phyloP scores from a whole-genome alignment of 2,329 filamentous ascomycete genomes.

The Fusarium decemcellulare region DNA sequence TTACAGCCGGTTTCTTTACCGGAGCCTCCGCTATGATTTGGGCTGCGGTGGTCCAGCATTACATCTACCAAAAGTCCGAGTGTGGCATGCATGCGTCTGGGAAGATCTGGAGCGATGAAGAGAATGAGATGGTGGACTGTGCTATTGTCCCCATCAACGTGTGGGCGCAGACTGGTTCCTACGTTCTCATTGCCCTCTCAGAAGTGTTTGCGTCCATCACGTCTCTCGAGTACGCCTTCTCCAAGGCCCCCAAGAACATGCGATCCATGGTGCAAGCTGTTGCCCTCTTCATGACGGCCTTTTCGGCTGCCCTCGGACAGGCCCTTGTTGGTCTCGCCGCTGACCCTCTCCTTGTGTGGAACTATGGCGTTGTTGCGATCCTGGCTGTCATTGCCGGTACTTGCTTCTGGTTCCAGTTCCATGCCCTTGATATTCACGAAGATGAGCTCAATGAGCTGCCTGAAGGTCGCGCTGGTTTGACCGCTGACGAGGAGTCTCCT shows the following conservation, averaged over 20 bases:
- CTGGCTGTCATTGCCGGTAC: constrained; percentile 73
- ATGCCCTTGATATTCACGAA: constrained; percentile 73
- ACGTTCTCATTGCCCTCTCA: constrained; percentile 63
- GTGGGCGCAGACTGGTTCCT: constrained; percentile 68
- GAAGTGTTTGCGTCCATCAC: constrained; percentile 67
- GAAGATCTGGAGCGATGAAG: constrained; percentile 34
- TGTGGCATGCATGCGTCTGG: constrained; percentile 65
- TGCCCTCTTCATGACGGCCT: constrained; percentile 77
- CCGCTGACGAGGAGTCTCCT: constrained; percentile 39
- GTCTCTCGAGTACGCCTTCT: constrained; percentile 81
- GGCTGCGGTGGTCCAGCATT: constrained; percentile 68
- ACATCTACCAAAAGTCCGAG: constrained; percentile 74
- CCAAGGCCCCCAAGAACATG: constrained; percentile 84
- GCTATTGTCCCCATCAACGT: constrained; percentile 72
- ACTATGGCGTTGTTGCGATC: constrained; percentile 78
- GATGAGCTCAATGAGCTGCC: constrained; percentile 75
- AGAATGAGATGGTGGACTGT: constrained; percentile 58
- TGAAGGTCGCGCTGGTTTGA: constrained; percentile 50
- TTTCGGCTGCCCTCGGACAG: constrained; percentile 78
- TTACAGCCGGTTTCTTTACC: constrained; percentile 77
- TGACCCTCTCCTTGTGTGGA: constrained; percentile 81
- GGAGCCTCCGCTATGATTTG: constrained; percentile 72
- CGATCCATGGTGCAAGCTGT: constrained; percentile 78
- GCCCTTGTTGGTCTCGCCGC: constrained; percentile 59
- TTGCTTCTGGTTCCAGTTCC: constrained; percentile 78